Evolutionary conservation across 306 rosid species (phyloP), one percentile per base, ranked within the genome.

Genomic region (Trifolium fragiferum): DNA sequence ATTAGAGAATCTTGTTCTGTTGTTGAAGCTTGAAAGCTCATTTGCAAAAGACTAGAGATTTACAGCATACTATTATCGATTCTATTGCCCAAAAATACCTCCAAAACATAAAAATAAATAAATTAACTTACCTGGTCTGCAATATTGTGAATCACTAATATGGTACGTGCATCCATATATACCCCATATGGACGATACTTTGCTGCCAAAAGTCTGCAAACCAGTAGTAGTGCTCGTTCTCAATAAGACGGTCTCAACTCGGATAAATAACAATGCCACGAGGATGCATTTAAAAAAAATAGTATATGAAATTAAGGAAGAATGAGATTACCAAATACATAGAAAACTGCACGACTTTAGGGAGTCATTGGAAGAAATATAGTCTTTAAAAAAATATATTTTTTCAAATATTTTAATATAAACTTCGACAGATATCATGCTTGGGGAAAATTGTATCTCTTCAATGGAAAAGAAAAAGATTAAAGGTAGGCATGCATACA

Each of bases 141-240:
- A 33, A 92, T 86, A 71, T 92, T 92, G 74, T 92, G 98, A 73
- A 92, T 92, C 54, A 89, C 90, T 60, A 92, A 90, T 77, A 92
- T 74, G 77, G 94, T 87, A 14, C 98, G 89, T 6, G 96, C 92
- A 81, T 92, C 98, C 77, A 79, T 89, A 81, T 90, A 86, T 59
- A 87, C 87, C 76, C 94, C 98, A 80, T 83, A 68, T 7, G 96
- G 94, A 68, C 92, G 93, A 86, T 92, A 90, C 80, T 90, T 92
- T 2, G 94, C 85, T 8, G 92, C 96, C 88, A 92, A 81, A 80
- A 92, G 88, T 65, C 98, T 92, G 90, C 84, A 89, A 66, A 77
- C 76, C 63, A 86, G 23, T 19, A 53, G 33, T 30, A 80, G 38
- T 33, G 44, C 21, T 54, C 75, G 60, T 60, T 49, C 59, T 64